A percentile compares a stretch with the other conserved stretches of the same genome.
Conservation (phyloP, 1,284 basidiomycete species). For the Ganoderma resinaceum region DNA sequence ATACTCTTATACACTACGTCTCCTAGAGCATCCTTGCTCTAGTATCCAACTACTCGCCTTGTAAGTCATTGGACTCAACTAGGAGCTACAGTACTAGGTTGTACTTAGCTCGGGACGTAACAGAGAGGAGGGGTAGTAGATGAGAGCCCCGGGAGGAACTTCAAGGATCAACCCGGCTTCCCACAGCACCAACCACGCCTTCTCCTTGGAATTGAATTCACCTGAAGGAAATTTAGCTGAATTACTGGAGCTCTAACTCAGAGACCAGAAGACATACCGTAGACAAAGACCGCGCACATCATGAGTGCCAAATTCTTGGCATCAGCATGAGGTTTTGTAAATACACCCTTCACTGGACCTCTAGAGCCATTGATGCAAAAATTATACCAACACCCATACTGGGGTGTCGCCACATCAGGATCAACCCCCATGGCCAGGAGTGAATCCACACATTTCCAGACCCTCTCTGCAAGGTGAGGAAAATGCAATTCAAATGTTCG, state of each 20-base stretch:
- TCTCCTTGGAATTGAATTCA: neutral
- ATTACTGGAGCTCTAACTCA: neutral
- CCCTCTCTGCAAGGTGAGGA: neutral
- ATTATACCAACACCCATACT: neutral
- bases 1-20: too few relatives aligned
- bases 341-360: neutral
- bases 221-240: neutral
- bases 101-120: too few relatives aligned
- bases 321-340: neutral
- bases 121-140: neutral
- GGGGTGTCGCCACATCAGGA: neutral
- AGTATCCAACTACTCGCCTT: too few relatives aligned
- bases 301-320: neutral
- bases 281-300: neutral
- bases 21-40: too few relatives aligned
- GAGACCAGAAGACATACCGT: neutral
- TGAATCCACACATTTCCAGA: neutral
- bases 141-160: neutral
- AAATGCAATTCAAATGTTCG: neutral
- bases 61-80: too few relatives aligned
- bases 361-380: neutral
- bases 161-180: too few relatives aligned
- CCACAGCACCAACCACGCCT: neutral
- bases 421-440: neutral
- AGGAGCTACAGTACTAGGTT: too few relatives aligned